These are phyloP conservation scores for Akanthomyces lecanii DNA, from an alignment of 2,329 filamentous ascomycete genomes.

Conservation along the genomic window DNA sequence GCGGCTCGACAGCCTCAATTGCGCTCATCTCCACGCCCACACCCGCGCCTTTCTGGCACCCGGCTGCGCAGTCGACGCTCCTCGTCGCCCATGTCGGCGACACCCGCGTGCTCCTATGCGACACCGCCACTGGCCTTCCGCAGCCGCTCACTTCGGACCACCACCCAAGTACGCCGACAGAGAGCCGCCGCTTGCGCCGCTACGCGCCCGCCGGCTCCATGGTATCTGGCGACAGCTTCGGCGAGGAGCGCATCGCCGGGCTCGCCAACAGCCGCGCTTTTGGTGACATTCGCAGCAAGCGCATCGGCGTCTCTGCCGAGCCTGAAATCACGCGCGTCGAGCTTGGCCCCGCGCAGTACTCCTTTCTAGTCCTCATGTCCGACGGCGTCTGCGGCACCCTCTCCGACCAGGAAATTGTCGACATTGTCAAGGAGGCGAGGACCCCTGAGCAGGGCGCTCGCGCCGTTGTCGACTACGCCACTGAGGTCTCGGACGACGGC, in stretches of 20 bases:
- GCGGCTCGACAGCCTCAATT: conserved; percentile 87
- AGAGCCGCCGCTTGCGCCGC: conserved; percentile 76
- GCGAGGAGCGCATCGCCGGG: conserved; percentile 90
- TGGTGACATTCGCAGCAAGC: conserved; percentile 86
- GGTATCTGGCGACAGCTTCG: conserved; percentile 85
- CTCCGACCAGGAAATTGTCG: conserved; percentile 90
- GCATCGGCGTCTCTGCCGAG: conserved; percentile 90
- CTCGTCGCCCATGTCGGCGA: conserved; percentile 90
- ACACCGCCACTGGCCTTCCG: conserved; percentile 75
- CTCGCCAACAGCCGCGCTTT: conserved; percentile 93
- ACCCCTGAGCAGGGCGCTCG: conserved; percentile 83
- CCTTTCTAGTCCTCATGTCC: conserved; percentile 81
- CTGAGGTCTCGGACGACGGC: conserved; percentile 67
- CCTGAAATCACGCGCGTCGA: conserved; percentile 81
- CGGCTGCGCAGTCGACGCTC: conserved; percentile 75
- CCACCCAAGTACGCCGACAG: conserved; percentile 81
- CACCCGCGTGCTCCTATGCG: conserved; percentile 84
- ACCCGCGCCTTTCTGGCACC: conserved; percentile 92
- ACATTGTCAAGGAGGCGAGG: conserved; percentile 87
- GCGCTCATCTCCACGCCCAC: conserved; percentile 90
- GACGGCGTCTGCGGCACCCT: conserved; percentile 87
- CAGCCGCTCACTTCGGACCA: conserved; percentile 85
- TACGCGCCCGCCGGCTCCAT: conserved; percentile 74
- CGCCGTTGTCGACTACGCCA: conserved; percentile 80
- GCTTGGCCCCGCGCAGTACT: conserved; percentile 76